Base-by-base conservation (phyloP, 2,329 filamentous ascomycete genomes). In the Trichophyton equinum region DNA sequence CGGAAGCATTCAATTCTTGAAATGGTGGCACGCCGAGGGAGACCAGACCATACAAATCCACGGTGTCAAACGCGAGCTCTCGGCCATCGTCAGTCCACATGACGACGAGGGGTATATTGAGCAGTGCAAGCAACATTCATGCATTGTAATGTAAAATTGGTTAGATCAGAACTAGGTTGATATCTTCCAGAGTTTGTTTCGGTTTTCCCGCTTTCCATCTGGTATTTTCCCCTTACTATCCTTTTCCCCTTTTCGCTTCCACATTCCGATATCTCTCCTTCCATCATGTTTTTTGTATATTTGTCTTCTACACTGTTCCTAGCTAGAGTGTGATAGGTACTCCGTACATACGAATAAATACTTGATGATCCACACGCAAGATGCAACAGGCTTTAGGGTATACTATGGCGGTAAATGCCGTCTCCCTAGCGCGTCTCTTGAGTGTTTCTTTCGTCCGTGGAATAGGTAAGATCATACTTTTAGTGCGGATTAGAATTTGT, bases 11-110 rank as follows among this genome's bases (percentile, higher is more conserved):
- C 92, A 96, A 76, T 82, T 82, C 65, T 75, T 99, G 64, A 84
- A 83, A 67, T 99, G 94, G 94, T 96, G 92, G 91, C 91, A 99
- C 74, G 84, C 83, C 0, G 86, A 87, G 61, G 94, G 92, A 1
- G 84, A 91, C 66, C 92, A 97, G 74, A 85, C 77, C 56, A 79
- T 99, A 60, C 87, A 82, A 64, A 80, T 96, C 7, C 85, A 82
- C 20, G 94, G 94, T 0, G 76, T 89, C 20, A 84, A 87, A 67
- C 82, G 86, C 67, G 85, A 80, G 67, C 72, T 72, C 2, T 68
- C 72, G 6, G 59, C 68, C 59, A 60, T 67, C 1, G 68, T 67
- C 49, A 84, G 81, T 1, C 81, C 80, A 2, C 83, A 84, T 4
- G 88, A 90, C 62, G 88, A 91, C 57, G 89, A 91, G 58, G 87